Evolutionary conservation across 768 basidiomycete genomes (phyloP).

Genomic region (Termitomyces sp.): DNA sequence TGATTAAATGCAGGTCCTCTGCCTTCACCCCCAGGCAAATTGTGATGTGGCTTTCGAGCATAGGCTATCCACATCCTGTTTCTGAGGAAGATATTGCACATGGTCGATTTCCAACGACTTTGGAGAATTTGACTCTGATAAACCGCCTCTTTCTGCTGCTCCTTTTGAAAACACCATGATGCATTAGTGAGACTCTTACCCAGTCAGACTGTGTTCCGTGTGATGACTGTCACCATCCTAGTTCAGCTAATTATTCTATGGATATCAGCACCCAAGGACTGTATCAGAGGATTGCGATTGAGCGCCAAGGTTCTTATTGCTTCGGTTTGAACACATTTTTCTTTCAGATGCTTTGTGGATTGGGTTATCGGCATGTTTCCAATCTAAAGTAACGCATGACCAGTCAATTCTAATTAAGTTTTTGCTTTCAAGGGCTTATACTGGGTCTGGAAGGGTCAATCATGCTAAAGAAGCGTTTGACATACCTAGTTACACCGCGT

Average conservation of each 20-base stretch:
- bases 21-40: slow-evolving; percentile 3
- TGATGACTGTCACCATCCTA: not conserved
- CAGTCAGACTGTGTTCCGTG: not conserved
- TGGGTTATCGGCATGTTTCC: slow-evolving; percentile 8
- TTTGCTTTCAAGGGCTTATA: slow-evolving; percentile 2
- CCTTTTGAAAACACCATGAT: slow-evolving; percentile 12
- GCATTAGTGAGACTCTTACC: slow-evolving; percentile 5
- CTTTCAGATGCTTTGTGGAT: slow-evolving; percentile 9
- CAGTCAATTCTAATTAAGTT: not conserved
- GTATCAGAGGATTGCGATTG: slow-evolving; percentile 6
- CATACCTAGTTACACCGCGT: slow-evolving; percentile 3
- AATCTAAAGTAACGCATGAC: not conserved
- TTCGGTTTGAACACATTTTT: slow-evolving; percentile 9
- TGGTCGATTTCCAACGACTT: slow-evolving; percentile 9
- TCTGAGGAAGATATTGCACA: slow-evolving; percentile 7
- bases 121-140: slow-evolving; percentile 8
- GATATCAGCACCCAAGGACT: slow-evolving; percentile 5
- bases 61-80: slow-evolving; percentile 4
- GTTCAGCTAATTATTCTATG: slow-evolving; percentile 8
- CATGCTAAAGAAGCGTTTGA: not conserved
- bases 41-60: slow-evolving; percentile 3
- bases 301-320: slow-evolving; percentile 8
- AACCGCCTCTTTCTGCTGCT: slow-evolving; percentile 10
- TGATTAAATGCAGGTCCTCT: slow-evolving; percentile 1
- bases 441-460: slow-evolving; percentile 7